Base-by-base conservation (phyloP, 306 rosid species). In the Vachellia pachyceras region DNA sequence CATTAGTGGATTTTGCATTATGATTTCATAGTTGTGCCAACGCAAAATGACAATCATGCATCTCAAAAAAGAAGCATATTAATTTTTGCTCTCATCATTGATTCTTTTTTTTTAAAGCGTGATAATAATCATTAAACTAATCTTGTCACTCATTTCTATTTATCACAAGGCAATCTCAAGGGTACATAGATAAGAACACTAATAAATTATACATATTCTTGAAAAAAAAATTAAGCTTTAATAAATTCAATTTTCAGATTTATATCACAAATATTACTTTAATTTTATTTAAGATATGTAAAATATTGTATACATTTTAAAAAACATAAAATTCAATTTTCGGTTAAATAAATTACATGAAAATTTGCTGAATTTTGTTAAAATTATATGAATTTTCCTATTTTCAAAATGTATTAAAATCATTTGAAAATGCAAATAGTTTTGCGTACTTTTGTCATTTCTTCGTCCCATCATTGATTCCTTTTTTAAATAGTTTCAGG, bases 11-110 rank as follows among this genome's bases (percentile, higher is more conserved):
- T 23, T 22, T 29, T 22, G 55, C 74, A 22, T 22, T 22, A 10
- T 33, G 9, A 25, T 69, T 69, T 15, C 52, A 69, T n/a, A 8
- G 54, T 69, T 44, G 4, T 69, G 54, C 74, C 74, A 44, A 69
- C 1, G 39, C 25, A 69, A 66, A 69, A 55, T 22, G 54, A 69
- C 74, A 42, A 69, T 69, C 33, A 68, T n/a, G 73, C 50, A 68
- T 68, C 52, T 68, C 14, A 29, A 41, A 41, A 69, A 42, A 6
- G n/a, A 68, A 68, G 6, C 13, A 69, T 39, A 3, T 11, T 11
- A 42, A n/a, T 20, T 40, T 42, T 69, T 29, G 39, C 55, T 0
- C 2, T 22, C 50, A 68, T 68, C 35, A 20, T 69, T 69, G 54
- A 41, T 40, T 69, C 74, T 42, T 41, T 18, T 29, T 29, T 29